A percentile compares a stretch with the other conserved stretches of the same genome.
These are phyloP conservation scores for Kwoniella sp. DNA, from an alignment of 768 basidiomycete genomes.

Conservation along the genomic window DNA sequence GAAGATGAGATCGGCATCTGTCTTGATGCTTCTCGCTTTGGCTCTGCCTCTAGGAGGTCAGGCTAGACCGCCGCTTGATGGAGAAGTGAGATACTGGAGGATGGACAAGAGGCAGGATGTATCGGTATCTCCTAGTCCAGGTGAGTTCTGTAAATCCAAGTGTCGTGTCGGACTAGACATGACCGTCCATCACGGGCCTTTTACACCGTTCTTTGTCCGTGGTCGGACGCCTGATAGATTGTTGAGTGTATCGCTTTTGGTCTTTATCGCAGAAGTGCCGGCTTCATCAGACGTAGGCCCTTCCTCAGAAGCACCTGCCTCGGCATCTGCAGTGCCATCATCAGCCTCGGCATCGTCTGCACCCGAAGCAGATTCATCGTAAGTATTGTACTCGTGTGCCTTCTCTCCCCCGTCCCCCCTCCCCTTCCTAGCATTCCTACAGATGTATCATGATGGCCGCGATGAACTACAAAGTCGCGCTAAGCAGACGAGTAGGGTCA, in stretches of 20 bases:
- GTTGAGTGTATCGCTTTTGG: no score
- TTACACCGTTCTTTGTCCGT: not conserved
- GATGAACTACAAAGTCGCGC: not conserved
- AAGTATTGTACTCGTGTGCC: conserved; percentile 1
- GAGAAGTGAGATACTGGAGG: not conserved
- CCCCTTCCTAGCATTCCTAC: no score
- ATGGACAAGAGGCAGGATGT: not conserved
- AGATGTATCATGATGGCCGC: no score
- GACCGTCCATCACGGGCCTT: no score
- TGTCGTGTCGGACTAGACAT: no score
- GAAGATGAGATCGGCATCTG: not conserved
- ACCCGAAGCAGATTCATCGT: not conserved
- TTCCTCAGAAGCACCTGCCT: not conserved
- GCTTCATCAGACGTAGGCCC: not conserved
- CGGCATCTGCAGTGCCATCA: not conserved
- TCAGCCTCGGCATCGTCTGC: conserved; percentile 1
- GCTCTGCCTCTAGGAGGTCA: not conserved
- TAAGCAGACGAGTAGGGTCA: not conserved
- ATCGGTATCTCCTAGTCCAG: not conserved
- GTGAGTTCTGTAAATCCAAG: not conserved
- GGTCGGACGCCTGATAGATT: no score
- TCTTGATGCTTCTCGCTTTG: not conserved
- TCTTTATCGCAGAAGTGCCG: not conserved
- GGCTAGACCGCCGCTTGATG: not conserved
- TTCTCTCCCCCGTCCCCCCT: no score